A percentile compares a stretch with the other conserved stretches of the same genome.
Evolutionary conservation across 371 early-diverging fungal genomes (phyloP).

Genomic region (Mucor irregularis): DNA sequence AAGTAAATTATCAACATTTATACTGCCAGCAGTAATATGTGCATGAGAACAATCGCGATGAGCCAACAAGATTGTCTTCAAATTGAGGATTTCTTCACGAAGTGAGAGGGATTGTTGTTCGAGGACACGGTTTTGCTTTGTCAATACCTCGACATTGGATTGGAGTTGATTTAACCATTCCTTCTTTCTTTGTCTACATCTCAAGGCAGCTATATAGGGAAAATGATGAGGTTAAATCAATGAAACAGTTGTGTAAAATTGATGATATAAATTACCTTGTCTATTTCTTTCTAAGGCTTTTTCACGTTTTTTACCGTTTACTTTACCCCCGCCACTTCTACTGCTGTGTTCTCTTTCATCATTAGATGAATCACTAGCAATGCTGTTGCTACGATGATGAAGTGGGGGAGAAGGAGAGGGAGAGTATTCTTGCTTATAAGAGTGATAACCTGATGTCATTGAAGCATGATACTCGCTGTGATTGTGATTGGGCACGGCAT

Average conservation of each 20-base stretch:
- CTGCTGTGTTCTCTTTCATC: too few relatives aligned
- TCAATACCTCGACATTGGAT: slow-evolving; percentile 67
- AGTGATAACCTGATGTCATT: too few relatives aligned
- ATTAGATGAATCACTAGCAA: slow-evolving; percentile 1
- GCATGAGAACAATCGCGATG: slow-evolving; percentile 56
- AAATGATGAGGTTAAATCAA: too few relatives aligned
- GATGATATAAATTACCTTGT: slow-evolving; percentile 35
- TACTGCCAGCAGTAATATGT: slow-evolving; percentile 1
- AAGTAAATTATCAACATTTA: slow-evolving; percentile 1
- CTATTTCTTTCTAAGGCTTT: slow-evolving; percentile 67
- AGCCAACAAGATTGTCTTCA: slow-evolving; percentile 60
- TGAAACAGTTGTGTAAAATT: slow-evolving; percentile 45
- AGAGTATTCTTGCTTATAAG: neutral
- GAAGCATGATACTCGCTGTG: too few relatives aligned
- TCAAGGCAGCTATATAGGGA: slow-evolving; percentile 72
- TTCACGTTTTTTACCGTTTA: slow-evolving; percentile 1
- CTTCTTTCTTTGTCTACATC: slow-evolving; percentile 88
- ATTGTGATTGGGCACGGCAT: too few relatives aligned
- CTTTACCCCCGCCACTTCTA: neutral
- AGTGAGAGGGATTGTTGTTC: slow-evolving; percentile 63
- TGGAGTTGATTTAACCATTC: slow-evolving; percentile 79
- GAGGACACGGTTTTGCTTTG: slow-evolving; percentile 69
- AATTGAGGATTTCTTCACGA: slow-evolving; percentile 70
- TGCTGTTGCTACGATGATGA: slow-evolving; percentile 1
- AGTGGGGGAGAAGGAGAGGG: neutral